These are phyloP conservation scores for Ophiostoma quercus DNA, from an alignment of 2,329 filamentous ascomycete genomes.

Conservation along the genomic window DNA sequence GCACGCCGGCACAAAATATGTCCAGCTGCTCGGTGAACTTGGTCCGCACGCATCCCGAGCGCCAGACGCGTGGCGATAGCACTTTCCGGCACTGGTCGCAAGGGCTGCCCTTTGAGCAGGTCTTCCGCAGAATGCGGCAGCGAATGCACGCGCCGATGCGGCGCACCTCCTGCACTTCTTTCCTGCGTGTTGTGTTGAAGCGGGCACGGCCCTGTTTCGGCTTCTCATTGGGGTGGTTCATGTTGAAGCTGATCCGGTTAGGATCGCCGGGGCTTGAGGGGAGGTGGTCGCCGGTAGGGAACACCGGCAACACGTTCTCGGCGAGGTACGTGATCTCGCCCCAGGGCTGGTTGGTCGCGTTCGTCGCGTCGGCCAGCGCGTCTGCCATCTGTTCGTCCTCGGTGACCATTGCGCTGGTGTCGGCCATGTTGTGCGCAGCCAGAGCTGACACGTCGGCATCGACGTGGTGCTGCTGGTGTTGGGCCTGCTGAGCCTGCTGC, in stretches of 20 bases:
- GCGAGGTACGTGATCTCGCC: constrained; percentile 50
- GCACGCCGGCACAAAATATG: constrained; percentile 59
- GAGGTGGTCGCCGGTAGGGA: constrained; percentile 26
- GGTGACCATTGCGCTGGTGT: not conserved
- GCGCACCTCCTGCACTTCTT: constrained; percentile 60
- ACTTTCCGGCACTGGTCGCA: constrained; percentile 61
- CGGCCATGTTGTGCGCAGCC: not conserved
- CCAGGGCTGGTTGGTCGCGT: constrained; percentile 41
- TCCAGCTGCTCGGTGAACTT: constrained; percentile 58
- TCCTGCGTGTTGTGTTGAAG: constrained; percentile 54
- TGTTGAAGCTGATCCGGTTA: constrained; percentile 48
- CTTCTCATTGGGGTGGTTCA: constrained; percentile 49
- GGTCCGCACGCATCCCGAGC: constrained; percentile 57
- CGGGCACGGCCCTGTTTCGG: constrained; percentile 50
- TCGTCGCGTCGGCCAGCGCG: constrained; percentile 21
- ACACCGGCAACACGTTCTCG: constrained; percentile 31
- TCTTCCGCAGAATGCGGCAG: constrained; percentile 61
- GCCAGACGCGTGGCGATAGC: constrained; percentile 60
- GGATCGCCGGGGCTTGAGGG: constrained; percentile 25
- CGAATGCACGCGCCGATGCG: constrained; percentile 62
- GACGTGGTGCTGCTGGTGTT: constrained; percentile 12
- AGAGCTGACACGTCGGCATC: not conserved
- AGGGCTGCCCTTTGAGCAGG: constrained; percentile 58
- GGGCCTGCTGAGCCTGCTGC: constrained; percentile 1
- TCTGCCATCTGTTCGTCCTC: constrained; percentile 17